phyloP scores from a whole-genome alignment of 192 early-diverging fungal genomes.

The Coemansia sp. region DNA sequence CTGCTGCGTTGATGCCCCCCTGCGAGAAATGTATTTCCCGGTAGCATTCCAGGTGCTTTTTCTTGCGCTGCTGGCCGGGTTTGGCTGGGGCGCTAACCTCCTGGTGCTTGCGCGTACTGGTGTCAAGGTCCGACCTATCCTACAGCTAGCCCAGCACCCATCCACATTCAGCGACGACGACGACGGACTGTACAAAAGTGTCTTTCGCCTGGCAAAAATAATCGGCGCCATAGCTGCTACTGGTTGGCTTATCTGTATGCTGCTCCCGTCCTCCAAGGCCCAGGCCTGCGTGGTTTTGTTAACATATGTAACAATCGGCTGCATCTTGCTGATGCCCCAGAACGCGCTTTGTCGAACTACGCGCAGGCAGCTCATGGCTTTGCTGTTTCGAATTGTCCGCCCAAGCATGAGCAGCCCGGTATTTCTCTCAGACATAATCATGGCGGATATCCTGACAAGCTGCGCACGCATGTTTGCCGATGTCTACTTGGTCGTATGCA shows the following conservation, averaged over 20 bases:
- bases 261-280: conserved; percentile 7
- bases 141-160: conserved; percentile 32
- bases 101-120: conserved; percentile 33
- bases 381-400: conserved; percentile 39
- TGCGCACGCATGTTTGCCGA: conserved; percentile 90
- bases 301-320: conserved; percentile 27
- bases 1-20: neutral
- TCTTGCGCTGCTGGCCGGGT: conserved; percentile 33
- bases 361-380: conserved; percentile 38
- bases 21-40: conserved; percentile 35
- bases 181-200: conserved; percentile 16
- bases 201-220: conserved; percentile 25
- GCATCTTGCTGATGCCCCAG: conserved; percentile 31
- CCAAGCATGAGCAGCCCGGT: conserved; percentile 54
- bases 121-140: conserved; percentile 29
- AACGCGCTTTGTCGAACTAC: conserved; percentile 29
- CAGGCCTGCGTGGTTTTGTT: conserved; percentile 29
- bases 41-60: conserved; percentile 46
- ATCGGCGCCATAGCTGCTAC: conserved; percentile 15
- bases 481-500: conserved; percentile 59
- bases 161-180: conserved; percentile 1
- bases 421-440: conserved; percentile 75
- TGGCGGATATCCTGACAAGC: conserved; percentile 94
- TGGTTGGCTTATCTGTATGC: conserved; percentile 31
- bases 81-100: conserved; percentile 49